Conservation (phyloP, 2,329 filamentous ascomycete species). For the Bertia moriformis region DNA sequence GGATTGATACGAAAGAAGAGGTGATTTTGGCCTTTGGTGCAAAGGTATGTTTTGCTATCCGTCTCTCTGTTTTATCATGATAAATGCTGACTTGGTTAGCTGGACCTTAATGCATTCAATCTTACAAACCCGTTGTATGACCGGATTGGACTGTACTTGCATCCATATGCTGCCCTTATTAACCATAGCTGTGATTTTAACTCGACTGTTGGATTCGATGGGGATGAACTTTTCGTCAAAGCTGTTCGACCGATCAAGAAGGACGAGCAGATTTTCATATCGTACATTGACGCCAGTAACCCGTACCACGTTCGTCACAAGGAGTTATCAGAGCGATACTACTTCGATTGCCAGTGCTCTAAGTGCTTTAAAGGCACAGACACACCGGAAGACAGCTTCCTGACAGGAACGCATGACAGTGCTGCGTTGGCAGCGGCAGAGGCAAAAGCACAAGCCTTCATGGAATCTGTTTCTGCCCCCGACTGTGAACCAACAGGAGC, state of each 20-base stretch:
- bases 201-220: slow-evolving; percentile 28
- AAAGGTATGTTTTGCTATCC: background rate
- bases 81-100: background rate
- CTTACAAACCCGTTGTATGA: background rate
- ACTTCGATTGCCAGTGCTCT: slow-evolving; percentile 29
- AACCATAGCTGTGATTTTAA: slow-evolving; percentile 39
- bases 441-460: background rate
- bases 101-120: background rate
- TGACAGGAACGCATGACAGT: background rate
- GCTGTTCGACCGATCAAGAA: slow-evolving; percentile 26
- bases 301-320: slow-evolving; percentile 25
- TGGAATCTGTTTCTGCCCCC: background rate
- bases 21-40: background rate
- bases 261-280: slow-evolving; percentile 32
- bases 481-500: background rate
- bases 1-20: background rate
- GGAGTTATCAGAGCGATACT: slow-evolving; percentile 26
- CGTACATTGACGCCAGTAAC: slow-evolving; percentile 29
- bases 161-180: background rate
- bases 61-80: background rate
- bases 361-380: slow-evolving; percentile 26
- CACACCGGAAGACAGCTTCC: slow-evolving; percentile 23
- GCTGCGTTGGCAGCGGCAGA: background rate
- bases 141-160: background rate
- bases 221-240: slow-evolving; percentile 23